A percentile compares a stretch with the other conserved stretches of the same genome.
Evolutionary conservation across 371 early-diverging fungal species (phyloP).

Genomic region (Lichtheimia ramosa): DNA sequence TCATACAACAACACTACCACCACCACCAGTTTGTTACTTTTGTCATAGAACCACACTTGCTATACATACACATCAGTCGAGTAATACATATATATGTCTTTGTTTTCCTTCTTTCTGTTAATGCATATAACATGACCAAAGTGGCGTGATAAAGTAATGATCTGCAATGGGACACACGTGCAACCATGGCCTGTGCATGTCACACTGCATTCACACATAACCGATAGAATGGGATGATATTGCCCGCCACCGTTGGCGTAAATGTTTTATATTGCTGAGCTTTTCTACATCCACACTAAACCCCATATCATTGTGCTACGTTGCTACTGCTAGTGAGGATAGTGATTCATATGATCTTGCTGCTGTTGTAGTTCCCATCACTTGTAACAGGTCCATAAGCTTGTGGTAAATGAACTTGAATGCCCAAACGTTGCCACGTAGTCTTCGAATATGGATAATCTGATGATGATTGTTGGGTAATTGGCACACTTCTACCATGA

Average conservation of each 20-base stretch:
- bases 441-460: conserved; percentile 83
- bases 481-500: conserved; percentile 84
- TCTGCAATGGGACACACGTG: background rate
- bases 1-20: too few relatives aligned
- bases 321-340: too few relatives aligned
- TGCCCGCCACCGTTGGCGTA: too few relatives aligned
- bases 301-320: too few relatives aligned
- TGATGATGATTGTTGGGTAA: conserved; percentile 84
- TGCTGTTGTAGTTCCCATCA: background rate
- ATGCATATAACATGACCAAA: background rate
- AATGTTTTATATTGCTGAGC: too few relatives aligned
- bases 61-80: background rate
- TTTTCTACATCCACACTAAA: too few relatives aligned
- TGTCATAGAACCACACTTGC: background rate
- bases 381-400: conserved; percentile 53
- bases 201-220: too few relatives aligned
- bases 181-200: conserved; percentile 3
- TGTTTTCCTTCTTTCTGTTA: background rate
- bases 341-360: too few relatives aligned
- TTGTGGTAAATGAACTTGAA: conserved; percentile 89
- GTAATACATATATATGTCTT: too few relatives aligned
- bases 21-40: too few relatives aligned
- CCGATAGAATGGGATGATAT: too few relatives aligned
- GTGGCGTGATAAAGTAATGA: conserved; percentile 2
- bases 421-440: conserved; percentile 87